Base-by-base conservation (phyloP, 768 basidiomycete species). In the Artomyces pyxidatus region DNA sequence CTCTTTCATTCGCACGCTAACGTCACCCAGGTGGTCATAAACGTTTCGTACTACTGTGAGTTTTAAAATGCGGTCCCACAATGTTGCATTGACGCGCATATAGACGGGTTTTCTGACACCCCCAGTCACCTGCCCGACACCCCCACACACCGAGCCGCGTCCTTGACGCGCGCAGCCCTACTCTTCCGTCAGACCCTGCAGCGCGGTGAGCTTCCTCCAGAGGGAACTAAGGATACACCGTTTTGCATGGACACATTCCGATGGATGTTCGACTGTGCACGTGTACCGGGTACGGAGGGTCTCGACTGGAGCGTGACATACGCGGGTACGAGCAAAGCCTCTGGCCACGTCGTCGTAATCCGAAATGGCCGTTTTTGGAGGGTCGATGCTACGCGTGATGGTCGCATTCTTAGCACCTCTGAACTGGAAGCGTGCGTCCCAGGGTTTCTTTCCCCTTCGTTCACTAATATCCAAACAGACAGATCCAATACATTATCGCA, bases 241-340 rank as follows among this genome's bases (percentile, higher is more conserved):
- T 58, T 89, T 7, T 92, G 89, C 61, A 91, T 92, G 89, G 89
- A 92, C 60, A 85, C 85, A 6, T 91, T 85, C 65, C 71, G 88
- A 43, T 92, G 89, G 89, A 90, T 92, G 89, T 92, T 92, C 56
- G 89, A 92, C 62, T 89, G 88, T 62, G 88, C 80, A 54, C 85
- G 89, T 48, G 71, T 92, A 17, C 89, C 89, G 2, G 85, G 85
- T 1, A 64, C 70, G 9, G 74, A 83, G 39, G 84, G 85, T 16
- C 65, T 80, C 3, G 93, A 97, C 62, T 88, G 88, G 78, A 80
- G 82, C 53, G 67, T 82, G 17, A 79, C 81, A 14, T 78, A 87
- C 54, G 81, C 87, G 0, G 68, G 76, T 44, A 62, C 67, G 9
- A 74, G 72, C 16, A 81, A 83, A 32, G 53, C 56, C 43, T 74